Percentiles rank a stretch among this genome's conserved stretches.
Evolutionary conservation across 148 eudicot species (phyloP).

Genomic region (Heliosperma pusillum): DNA sequence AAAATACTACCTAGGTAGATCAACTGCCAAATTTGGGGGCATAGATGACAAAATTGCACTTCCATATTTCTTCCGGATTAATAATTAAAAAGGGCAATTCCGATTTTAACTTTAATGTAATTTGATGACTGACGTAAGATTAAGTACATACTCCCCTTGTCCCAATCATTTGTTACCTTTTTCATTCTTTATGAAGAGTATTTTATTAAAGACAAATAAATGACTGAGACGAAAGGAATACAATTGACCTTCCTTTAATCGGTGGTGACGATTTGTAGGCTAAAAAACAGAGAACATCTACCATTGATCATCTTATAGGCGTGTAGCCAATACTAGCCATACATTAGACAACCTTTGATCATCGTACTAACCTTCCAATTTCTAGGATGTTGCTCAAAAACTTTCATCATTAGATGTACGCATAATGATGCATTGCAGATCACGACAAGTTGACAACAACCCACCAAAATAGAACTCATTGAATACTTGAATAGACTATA

Average conservation of each 20-base stretch:
- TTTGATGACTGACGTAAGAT: not conserved
- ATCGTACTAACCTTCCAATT: not conserved
- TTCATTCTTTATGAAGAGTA: no score
- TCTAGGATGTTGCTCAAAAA: not conserved
- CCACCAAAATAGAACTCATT: slow-evolving; percentile 28
- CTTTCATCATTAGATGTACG: slow-evolving; percentile 16
- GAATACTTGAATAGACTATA: not conserved
- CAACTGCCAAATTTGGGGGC: slow-evolving; percentile 27
- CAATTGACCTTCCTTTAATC: not conserved
- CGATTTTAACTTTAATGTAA: not conserved
- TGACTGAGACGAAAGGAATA: no score
- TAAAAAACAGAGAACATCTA: not conserved
- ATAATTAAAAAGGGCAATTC: not conserved
- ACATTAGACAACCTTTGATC: not conserved
- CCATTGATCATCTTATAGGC: not conserved
- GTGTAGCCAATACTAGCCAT: no score
- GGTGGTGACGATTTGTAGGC: no score
- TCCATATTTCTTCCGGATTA: not conserved
- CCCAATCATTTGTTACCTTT: no score
- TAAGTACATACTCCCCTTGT: no score
- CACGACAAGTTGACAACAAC: slow-evolving; percentile 17
- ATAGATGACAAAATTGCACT: not conserved
- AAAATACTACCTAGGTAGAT: slow-evolving; percentile 9
- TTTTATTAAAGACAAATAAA: no score
- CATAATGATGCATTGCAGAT: slow-evolving; percentile 3